Evolutionary conservation across 148 eudicot genomes (phyloP).

Genomic region (Persicaria maculosa): DNA sequence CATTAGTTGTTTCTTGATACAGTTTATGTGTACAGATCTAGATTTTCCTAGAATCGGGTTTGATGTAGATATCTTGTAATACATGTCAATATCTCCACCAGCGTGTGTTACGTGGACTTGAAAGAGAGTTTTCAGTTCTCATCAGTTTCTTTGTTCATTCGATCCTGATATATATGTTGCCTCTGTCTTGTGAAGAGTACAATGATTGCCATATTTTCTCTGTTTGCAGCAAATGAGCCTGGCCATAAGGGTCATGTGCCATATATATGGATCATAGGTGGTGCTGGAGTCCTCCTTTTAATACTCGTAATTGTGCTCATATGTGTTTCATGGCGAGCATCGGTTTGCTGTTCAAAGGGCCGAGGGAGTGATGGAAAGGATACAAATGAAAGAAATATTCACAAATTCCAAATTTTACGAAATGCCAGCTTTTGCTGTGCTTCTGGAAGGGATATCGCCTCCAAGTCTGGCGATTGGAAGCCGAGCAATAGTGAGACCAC

Average conservation of each 20-base stretch:
- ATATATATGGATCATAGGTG: constrained; percentile 79
- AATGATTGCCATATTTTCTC: not conserved
- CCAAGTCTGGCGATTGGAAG: constrained; percentile 52
- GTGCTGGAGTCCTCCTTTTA: constrained; percentile 55
- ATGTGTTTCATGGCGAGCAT: constrained; percentile 47
- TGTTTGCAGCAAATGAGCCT: constrained; percentile 31
- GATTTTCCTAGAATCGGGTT: not conserved
- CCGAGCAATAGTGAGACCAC: constrained; percentile 45
- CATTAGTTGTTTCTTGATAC: not conserved
- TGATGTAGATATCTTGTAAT: not conserved
- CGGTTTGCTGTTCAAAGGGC: constrained; percentile 32
- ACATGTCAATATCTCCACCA: too few relatives aligned
- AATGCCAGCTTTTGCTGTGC: constrained; percentile 74
- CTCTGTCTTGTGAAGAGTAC: not conserved
- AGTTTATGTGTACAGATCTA: not conserved
- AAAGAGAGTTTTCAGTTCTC: too few relatives aligned
- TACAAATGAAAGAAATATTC: constrained; percentile 43
- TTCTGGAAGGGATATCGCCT: constrained; percentile 55
- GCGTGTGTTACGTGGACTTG: too few relatives aligned
- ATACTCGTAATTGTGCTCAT: constrained; percentile 39
- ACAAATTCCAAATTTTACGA: constrained; percentile 64
- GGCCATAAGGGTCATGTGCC: constrained; percentile 45
- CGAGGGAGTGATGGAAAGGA: constrained; percentile 41
- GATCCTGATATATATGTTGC: not conserved
- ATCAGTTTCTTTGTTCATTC: too few relatives aligned